These are phyloP conservation scores for Pseudogymnoascus destructans DNA, from an alignment of 2,329 filamentous ascomycete species.

Conservation along the genomic window DNA sequence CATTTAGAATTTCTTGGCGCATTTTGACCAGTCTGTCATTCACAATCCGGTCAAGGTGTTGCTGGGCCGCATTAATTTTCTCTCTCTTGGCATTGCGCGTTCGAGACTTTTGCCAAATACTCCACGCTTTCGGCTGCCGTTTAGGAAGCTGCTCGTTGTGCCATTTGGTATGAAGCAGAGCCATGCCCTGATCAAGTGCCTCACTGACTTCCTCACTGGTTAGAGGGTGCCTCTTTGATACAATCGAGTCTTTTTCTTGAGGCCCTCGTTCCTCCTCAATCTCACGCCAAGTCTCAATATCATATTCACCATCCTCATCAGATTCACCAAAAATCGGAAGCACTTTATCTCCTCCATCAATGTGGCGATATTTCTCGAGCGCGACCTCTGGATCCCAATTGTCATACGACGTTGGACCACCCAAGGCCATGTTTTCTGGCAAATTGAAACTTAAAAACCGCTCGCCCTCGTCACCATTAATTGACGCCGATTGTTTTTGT, in stretches of 20 bases:
- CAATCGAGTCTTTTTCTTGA: slow-evolving; percentile 26
- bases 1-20: slow-evolving; percentile 36
- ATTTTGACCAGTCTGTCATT: slow-evolving; percentile 41
- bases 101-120: slow-evolving; percentile 47
- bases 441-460: slow-evolving; percentile 10
- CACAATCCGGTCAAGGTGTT: slow-evolving; percentile 31
- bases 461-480: not conserved
- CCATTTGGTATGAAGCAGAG: slow-evolving; percentile 42
- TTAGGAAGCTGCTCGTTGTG: slow-evolving; percentile 41
- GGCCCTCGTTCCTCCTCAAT: slow-evolving; percentile 40
- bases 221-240: slow-evolving; percentile 25
- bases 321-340: slow-evolving; percentile 44
- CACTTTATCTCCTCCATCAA: slow-evolving; percentile 30
- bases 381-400: slow-evolving; percentile 16
- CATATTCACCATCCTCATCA: slow-evolving; percentile 37
- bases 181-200: slow-evolving; percentile 42
- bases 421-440: slow-evolving; percentile 12
- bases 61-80: slow-evolving; percentile 34
- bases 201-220: slow-evolving; percentile 34
- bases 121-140: slow-evolving; percentile 42
- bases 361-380: slow-evolving; percentile 31
- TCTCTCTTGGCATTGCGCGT: slow-evolving; percentile 28
- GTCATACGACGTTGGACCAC: slow-evolving; percentile 11
- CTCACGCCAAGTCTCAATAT: slow-evolving; percentile 46
- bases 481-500: not conserved